Percentiles rank a stretch among this genome's conserved stretches.
These are phyloP conservation scores for Cystobasidium ongulense DNA, from an alignment of 768 basidiomycete species.

Conservation along the genomic window DNA sequence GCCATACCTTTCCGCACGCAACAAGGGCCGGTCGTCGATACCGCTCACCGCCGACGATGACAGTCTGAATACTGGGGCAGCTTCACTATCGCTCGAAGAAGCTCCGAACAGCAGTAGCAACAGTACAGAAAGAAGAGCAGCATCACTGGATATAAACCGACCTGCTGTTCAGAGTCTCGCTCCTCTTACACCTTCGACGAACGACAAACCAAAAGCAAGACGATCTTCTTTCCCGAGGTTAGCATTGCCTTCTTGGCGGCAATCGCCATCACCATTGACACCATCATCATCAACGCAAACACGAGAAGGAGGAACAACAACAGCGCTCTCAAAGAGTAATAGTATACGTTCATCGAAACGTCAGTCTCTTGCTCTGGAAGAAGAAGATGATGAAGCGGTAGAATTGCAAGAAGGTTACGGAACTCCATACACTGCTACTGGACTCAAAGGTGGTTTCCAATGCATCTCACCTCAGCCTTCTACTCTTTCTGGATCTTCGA, in stretches of 20 bases:
- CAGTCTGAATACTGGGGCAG: neutral
- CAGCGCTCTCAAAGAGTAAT: neutral
- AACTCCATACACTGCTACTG: conserved; percentile 19
- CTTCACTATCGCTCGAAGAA: neutral
- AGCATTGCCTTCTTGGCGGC: conserved; percentile 22
- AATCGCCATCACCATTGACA: neutral
- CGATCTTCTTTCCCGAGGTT: conserved; percentile 17
- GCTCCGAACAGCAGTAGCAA: neutral
- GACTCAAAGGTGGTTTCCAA: conserved; percentile 15
- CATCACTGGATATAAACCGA: neutral
- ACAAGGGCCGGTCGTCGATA: neutral
- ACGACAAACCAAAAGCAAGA: neutral
- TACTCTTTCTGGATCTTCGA: neutral
- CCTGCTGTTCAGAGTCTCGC: neutral
- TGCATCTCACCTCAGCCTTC: neutral
- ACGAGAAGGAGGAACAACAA: neutral
- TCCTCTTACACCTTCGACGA: neutral
- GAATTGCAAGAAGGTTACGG: conserved; percentile 22
- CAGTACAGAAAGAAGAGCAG: neutral
- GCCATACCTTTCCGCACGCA: neutral
- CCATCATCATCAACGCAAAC: neutral
- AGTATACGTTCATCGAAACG: neutral
- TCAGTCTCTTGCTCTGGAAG: neutral
- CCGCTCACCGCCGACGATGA: neutral
- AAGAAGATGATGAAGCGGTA: conserved; percentile 7